Base-by-base conservation (phyloP, 2,329 filamentous ascomycete species). In the Aspergillus udagawae region DNA sequence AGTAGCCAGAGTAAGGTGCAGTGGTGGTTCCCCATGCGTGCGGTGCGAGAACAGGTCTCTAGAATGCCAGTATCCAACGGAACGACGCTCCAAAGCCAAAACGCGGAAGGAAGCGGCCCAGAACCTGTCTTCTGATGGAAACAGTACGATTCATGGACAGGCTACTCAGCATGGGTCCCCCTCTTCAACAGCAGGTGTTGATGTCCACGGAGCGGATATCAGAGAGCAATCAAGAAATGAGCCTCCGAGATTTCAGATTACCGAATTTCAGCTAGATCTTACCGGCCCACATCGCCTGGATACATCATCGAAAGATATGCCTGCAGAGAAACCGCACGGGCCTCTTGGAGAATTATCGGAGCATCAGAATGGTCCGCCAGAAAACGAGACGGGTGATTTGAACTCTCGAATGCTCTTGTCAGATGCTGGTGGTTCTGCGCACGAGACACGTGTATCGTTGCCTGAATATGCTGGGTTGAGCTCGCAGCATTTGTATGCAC, bases 21-120 rank as follows among this genome's bases (percentile, higher is more conserved):
- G 72, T 53, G 74, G 74, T 5, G 72, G 72, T 14, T 62, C 59
- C 7, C 72, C 74, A 48, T 76, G 74, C 56, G 63, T 65, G 42
- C 70, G 74, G 20, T 77, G 74, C 58, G 70, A 69, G 45, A 65
- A 64, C 55, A 71, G 74, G 29, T 70, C 68, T 20, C 67, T 76
- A 17, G 68, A 69, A 44, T 77, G 74, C 29, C 65, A 72, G 53
- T 76, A 76, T 53, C 74, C 74, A 14, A 76, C 73, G 3, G 70
- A 75, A 52, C 62, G 72, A 60, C 69, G 72, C 17, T 73, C 72
- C 3, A 74, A 73, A 62, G 61, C 64, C 1, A 73, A 67, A 54
- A 53, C 53, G 21, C 60, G 62, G 41, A 63, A 65, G 52, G 60
- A 62, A 35, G 48, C 48, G 7, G 51, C 51, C 1, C 60, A 60